Evolutionary conservation across 164 flowering plant genomes (phyloP), one percentile per base, ranked within the genome.

Genomic region (Nelumbo lutea): DNA sequence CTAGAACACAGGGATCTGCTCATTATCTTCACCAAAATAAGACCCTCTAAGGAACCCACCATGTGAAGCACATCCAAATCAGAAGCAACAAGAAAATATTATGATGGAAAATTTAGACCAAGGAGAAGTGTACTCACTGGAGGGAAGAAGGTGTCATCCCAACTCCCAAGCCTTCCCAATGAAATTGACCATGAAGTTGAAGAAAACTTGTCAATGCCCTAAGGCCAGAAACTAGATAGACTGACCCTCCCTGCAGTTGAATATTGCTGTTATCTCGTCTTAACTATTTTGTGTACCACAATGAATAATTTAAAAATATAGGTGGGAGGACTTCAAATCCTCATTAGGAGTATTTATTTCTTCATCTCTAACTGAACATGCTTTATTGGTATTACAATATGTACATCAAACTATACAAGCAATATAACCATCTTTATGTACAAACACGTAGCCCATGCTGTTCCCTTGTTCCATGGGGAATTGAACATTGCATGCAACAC

Each of bases 231-330:
- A 27, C 52, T 68, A 62, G 68, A 65, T 71, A 79, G 79, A 84
- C 80, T 79, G 69, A 77, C 81, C 71, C 71, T 77, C 71, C 83
- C 82, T 84, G 85, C 87, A 80, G 81, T 82, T 74, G 74, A 79
- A 82, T 67, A 67, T 72, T 67, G 51, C 5, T 58, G 74, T 78
- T 67, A 77, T 78, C 76, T 63, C 61, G 59, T 56, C 62, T 67
- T 68, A 27, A 58, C 41, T 42, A 27, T 58, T 10, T 27, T 2
- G 42, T 39, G 42, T 7, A 27, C 9, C 61, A 58, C 7, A 14
- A 58, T 27, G 41, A 15, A 58, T 5, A 39, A 6, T 7, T 27
- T 5, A 27, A 39, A 58, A 27, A 58, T 27, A 27, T 5, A 55
- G 61, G 38, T 27, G 27, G 38, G 39, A 58, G 6, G 8, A 58